Evolutionary conservation across 1,284 basidiomycete species (phyloP), one percentile per base, ranked within the genome.

Genomic region (Puccinia polysora): DNA sequence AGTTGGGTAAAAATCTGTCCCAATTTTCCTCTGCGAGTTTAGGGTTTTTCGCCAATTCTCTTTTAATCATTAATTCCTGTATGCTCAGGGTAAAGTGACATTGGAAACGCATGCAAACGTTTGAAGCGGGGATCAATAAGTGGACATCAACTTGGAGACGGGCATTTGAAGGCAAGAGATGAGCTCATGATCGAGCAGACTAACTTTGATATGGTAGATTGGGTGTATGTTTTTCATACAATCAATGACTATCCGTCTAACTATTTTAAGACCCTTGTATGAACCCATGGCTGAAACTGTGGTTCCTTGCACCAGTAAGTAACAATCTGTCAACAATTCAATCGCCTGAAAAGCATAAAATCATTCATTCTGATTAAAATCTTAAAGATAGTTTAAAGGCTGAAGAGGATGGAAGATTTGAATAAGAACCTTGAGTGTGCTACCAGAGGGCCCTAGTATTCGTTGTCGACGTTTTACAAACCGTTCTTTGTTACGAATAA

Each of bases 181-280:
- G 4, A 45, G 30, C 2, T 18, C 20, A 4, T n/a, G 20, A 40
- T 28, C 45, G 15, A n/a, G 58, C 55, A 45, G 45, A 76, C 81
- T 30, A 43, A 89, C 91, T 81, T 99, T 99, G 82, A 99, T 99
- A 76, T 94, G 88, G 80, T 99, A 99, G 79, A 99, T 98, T 2
- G 96, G 96, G 79, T 99, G 96, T 64, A 98, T 89, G 79, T 99
- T 99, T 82, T 91, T 95, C 91, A 99, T 96, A 82, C 96, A 99
- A 80, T 99, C 96, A 63, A 97, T 81, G 32, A 99, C 86, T 76
- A 98, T 97, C 73, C 94, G 81, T 70, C 96, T 85, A 3, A 98
- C 95, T 80, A 97, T 94, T 80, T 97, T 98, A 47, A 99, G 82
- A 0, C 89, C 88, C 80, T 95, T 97, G 82, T 89, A 92, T 0